Evolutionary conservation across 148 eudicot genomes (phyloP), one percentile per base, ranked within the genome.

Genomic region (Fagopyrum tataricum): DNA sequence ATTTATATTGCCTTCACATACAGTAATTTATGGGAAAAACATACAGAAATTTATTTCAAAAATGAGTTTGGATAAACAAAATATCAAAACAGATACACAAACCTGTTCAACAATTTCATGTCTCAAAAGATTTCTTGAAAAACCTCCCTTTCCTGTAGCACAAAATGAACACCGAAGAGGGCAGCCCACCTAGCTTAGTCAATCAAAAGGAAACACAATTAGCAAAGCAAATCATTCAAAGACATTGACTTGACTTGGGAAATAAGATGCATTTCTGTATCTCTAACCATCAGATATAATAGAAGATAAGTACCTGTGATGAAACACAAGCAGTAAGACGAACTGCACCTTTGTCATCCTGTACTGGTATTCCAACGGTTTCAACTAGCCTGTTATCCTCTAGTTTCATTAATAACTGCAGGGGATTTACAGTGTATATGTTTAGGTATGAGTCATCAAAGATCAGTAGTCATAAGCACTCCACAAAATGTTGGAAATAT

Each of bases 21-120:
- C 49, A 46, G 13, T 0, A 46, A 1, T 46, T 46, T 46, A 7
- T 8, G 10, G 49, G 8, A 46, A 8, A 46, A 46, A 46, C 49
- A 46, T 46, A 2, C 10, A 46, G 12, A 10, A 46, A 46, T 3
- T 8, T 8, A 46, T 46, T 46, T 46, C 15, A 46, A 46, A 12
- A 31, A 46, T 46, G 49, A 13, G 49, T 13, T 11, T 20, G 23
- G 20, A 47, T 42, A 55, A 70, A 70, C 23, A 47, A 48, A 49
- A 72, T 13, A 18, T 5, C 61, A 72, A 21, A 14, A 79, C 17
- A 72, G 44, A 15, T 47, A 80, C 18, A 80, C 81, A 73, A 47
- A 96, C 99, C 99, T 96, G 99, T 77, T 96, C 99, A 75, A 96
- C 89, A 76, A 96, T 96, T 83, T 96, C 99, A 81, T 92, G 99